Percentiles rank a stretch among this genome's conserved stretches.
Conservation (phyloP, 2,329 filamentous ascomycete species). For the Aplosporella prunicola region DNA sequence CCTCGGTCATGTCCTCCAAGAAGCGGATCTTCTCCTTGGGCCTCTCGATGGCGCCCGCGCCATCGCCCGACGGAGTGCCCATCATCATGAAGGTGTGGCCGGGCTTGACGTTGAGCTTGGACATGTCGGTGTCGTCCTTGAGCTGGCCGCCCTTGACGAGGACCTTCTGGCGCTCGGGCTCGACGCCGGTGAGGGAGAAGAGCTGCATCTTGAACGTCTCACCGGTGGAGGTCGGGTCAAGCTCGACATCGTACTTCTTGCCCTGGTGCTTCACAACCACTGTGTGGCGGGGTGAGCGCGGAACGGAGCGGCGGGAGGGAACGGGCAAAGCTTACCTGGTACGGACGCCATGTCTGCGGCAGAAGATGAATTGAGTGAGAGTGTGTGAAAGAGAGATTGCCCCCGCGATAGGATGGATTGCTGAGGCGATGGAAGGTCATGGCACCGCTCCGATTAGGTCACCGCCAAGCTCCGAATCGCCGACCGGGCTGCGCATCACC, state of each 20-base stretch:
- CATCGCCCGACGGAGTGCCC: slow-evolving; percentile 69
- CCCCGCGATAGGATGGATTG: slow-evolving; percentile 1
- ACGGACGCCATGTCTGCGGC: slow-evolving; percentile 5
- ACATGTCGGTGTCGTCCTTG: slow-evolving; percentile 87
- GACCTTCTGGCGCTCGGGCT: slow-evolving; percentile 93
- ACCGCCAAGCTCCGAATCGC: slow-evolving; percentile 1
- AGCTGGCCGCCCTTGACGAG: slow-evolving; percentile 88
- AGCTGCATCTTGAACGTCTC: slow-evolving; percentile 94
- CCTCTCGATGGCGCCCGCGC: slow-evolving; percentile 50
- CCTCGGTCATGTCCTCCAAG: slow-evolving; percentile 94
- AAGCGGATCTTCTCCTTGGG: slow-evolving; percentile 81
- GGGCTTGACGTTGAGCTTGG: slow-evolving; percentile 73
- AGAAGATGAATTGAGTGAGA: neutral
- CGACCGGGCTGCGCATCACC: slow-evolving; percentile 8
- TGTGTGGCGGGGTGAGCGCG: slow-evolving; percentile 27
- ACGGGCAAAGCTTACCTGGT: slow-evolving; percentile 8
- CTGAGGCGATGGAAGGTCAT: slow-evolving; percentile 7
- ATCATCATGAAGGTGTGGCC: slow-evolving; percentile 93
- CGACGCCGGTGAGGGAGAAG: slow-evolving; percentile 89
- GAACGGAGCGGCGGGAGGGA: neutral
- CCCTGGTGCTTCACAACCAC: slow-evolving; percentile 92
- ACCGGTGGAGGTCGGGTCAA: slow-evolving; percentile 74
- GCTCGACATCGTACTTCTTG: slow-evolving; percentile 89
- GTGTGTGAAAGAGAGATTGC: neutral
- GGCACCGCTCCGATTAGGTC: slow-evolving; percentile 8